A percentile compares a stretch with the other conserved stretches of the same genome.
These are phyloP conservation scores for Alternaria ventricosa DNA, from an alignment of 2,329 filamentous ascomycete genomes.

Conservation along the genomic window DNA sequence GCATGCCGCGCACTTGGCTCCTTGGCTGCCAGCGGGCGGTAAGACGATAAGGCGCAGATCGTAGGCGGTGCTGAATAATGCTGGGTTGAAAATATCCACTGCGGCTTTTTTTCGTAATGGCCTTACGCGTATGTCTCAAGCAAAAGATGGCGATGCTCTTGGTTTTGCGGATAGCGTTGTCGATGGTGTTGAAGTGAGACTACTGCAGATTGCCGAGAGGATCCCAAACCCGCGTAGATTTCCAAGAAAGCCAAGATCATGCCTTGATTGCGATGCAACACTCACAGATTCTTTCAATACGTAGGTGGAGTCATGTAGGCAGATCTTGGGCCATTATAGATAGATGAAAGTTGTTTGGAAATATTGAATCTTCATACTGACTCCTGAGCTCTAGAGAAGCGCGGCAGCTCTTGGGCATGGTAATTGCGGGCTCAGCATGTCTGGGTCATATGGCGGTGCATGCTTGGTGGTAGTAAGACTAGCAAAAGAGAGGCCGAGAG, in stretches of 20 bases:
- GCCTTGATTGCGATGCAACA: conserved; percentile 15
- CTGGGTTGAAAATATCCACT: not conserved
- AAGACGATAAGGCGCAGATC: conserved; percentile 11
- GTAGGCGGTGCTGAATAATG: not conserved
- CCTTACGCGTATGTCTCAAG: not conserved
- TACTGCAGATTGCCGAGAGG: conserved; percentile 6
- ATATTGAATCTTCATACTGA: not conserved
- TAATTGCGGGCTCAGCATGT: not conserved
- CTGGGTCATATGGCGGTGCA: conserved; percentile 1
- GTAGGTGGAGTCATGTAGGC: not conserved
- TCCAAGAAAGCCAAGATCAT: conserved; percentile 10
- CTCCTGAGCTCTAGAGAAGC: not conserved
- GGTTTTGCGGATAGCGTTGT: not conserved
- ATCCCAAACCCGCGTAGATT: not conserved
- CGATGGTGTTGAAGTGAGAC: not conserved
- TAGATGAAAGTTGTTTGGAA: not conserved
- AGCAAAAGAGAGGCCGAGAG: not conserved
- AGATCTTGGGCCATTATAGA: not conserved
- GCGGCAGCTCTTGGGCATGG: not conserved
- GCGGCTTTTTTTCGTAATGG: not conserved
- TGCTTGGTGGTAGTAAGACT: not conserved
- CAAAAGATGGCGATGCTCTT: not conserved
- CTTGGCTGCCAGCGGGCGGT: conserved; percentile 18
- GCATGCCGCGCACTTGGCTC: conserved; percentile 21
- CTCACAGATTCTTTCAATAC: not conserved